A percentile compares a stretch with the other conserved stretches of the same genome.
Conservation (phyloP, 192 early-diverging fungal genomes). For the Phycomyces nitens region DNA sequence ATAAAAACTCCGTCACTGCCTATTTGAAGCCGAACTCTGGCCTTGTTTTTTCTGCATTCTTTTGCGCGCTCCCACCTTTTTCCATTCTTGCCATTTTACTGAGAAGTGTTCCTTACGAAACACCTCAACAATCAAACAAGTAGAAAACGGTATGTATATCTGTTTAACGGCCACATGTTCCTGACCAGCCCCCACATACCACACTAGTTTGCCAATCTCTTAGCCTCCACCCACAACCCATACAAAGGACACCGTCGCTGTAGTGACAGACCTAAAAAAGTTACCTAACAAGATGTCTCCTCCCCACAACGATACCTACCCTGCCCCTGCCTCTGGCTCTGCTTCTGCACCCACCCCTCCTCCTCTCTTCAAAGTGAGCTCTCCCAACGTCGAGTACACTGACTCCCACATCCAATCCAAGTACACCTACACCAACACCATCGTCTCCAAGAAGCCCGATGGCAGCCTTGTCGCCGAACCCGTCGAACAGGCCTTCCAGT, state of each 20-base stretch:
- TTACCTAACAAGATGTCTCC: slow-evolving; percentile 28
- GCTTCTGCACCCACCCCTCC: slow-evolving; percentile 24
- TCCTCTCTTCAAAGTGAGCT: slow-evolving; percentile 78
- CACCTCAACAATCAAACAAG: slow-evolving; percentile 4
- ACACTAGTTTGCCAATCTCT: slow-evolving; percentile 48
- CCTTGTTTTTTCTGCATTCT: slow-evolving; percentile 12
- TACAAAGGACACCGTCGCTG: slow-evolving; percentile 40
- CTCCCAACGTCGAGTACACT: slow-evolving; percentile 87
- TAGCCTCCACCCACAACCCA: slow-evolving; percentile 46
- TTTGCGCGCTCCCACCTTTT: slow-evolving; percentile 4
- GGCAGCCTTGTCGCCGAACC: slow-evolving; percentile 77
- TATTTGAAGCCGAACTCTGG: not conserved
- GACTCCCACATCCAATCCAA: slow-evolving; percentile 74
- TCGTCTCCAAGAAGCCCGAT: slow-evolving; percentile 65
- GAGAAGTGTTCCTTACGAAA: slow-evolving; percentile 10
- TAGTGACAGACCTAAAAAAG: slow-evolving; percentile 39
- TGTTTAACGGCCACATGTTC: not conserved
- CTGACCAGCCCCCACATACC: not conserved
- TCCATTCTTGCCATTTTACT: slow-evolving; percentile 4
- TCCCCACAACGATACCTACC: slow-evolving; percentile 26
- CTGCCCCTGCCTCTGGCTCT: slow-evolving; percentile 40
- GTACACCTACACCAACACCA: slow-evolving; percentile 89
- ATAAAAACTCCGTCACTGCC: too few relatives aligned
- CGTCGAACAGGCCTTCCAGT: slow-evolving; percentile 84
- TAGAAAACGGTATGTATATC: slow-evolving; percentile 25